Percentiles rank a stretch among this genome's conserved stretches.
These are phyloP conservation scores for Conringia planisiliqua DNA, from an alignment of 345 rosid genomes.

Conservation along the genomic window DNA sequence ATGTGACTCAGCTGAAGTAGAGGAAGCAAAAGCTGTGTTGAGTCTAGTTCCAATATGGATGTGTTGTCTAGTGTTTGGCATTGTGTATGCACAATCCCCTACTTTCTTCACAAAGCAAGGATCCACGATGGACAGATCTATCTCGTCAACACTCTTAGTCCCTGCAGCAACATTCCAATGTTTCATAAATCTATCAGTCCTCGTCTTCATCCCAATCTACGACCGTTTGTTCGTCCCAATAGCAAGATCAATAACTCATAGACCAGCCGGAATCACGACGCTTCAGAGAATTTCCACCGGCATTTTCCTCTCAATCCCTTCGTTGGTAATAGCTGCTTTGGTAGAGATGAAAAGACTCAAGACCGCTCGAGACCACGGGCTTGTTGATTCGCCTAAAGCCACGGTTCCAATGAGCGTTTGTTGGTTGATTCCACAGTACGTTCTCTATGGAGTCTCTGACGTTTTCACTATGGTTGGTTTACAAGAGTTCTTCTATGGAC, in stretches of 20 bases:
- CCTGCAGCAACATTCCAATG: slow-evolving; percentile 61
- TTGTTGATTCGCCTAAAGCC: background rate
- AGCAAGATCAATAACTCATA: slow-evolving; percentile 29
- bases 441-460: slow-evolving; percentile 30
- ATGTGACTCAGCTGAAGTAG: slow-evolving; percentile 41
- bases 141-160: slow-evolving; percentile 35
- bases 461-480: slow-evolving; percentile 19
- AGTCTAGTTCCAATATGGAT: slow-evolving; percentile 53
- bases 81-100: slow-evolving; percentile 47
- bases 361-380: slow-evolving; percentile 24
- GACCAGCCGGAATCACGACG: slow-evolving; percentile 36
- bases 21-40: slow-evolving; percentile 42
- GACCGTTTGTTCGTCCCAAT: slow-evolving; percentile 49
- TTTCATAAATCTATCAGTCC: slow-evolving; percentile 41
- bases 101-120: slow-evolving; percentile 64
- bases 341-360: slow-evolving; percentile 38
- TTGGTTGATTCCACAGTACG: slow-evolving; percentile 37
- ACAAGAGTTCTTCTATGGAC: background rate
- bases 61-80: slow-evolving; percentile 43
- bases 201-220: slow-evolving; percentile 49
- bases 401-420: slow-evolving; percentile 29
- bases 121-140: slow-evolving; percentile 44
- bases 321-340: slow-evolving; percentile 37
- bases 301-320: slow-evolving; percentile 24
- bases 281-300: slow-evolving; percentile 40